Conservation (phyloP, 192 early-diverging fungal species). For the Kappamyces sp. region DNA sequence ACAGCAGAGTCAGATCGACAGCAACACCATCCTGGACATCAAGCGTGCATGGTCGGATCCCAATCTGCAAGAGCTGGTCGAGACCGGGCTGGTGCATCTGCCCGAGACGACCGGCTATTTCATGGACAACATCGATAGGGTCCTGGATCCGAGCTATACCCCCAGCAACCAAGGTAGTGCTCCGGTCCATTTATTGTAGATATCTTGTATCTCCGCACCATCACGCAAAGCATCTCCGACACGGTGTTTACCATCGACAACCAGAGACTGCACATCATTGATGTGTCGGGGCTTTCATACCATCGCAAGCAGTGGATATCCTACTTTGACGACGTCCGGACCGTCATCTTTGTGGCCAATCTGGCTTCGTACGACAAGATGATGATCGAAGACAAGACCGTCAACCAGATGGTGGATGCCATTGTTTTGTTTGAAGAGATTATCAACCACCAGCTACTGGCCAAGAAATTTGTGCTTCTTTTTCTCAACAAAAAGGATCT, state of each 20-base stretch:
- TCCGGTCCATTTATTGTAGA: slow-evolving; percentile 16
- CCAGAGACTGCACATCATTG: slow-evolving; percentile 8
- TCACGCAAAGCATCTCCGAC: slow-evolving; percentile 35
- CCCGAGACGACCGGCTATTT: too few species aligned
- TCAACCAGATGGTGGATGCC: slow-evolving; percentile 26
- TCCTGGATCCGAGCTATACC: not conserved
- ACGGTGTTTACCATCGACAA: slow-evolving; percentile 34
- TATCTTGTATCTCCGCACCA: slow-evolving; percentile 28
- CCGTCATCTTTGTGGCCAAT: slow-evolving; percentile 37
- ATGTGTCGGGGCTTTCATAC: slow-evolving; percentile 15
- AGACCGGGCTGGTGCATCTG: too few species aligned
- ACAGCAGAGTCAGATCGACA: not conserved
- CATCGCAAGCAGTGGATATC: slow-evolving; percentile 28
- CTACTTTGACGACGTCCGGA: slow-evolving; percentile 36
- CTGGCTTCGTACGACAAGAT: slow-evolving; percentile 36
- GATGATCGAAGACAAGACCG: slow-evolving; percentile 36
- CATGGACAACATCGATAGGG: too few species aligned
- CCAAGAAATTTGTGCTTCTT: slow-evolving; percentile 27
- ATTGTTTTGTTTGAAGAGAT: slow-evolving; percentile 32
- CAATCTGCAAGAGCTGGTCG: slow-evolving; percentile 9
- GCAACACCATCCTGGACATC: slow-evolving; percentile 17
- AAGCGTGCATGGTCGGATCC: slow-evolving; percentile 26
- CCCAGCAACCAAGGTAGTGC: slow-evolving; percentile 24
- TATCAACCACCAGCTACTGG: slow-evolving; percentile 34
- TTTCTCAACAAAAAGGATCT: slow-evolving; percentile 48